Evolutionary conservation across 257 asterid species (phyloP), one percentile per base, ranked within the genome.

Genomic region (Ballota nigra): DNA sequence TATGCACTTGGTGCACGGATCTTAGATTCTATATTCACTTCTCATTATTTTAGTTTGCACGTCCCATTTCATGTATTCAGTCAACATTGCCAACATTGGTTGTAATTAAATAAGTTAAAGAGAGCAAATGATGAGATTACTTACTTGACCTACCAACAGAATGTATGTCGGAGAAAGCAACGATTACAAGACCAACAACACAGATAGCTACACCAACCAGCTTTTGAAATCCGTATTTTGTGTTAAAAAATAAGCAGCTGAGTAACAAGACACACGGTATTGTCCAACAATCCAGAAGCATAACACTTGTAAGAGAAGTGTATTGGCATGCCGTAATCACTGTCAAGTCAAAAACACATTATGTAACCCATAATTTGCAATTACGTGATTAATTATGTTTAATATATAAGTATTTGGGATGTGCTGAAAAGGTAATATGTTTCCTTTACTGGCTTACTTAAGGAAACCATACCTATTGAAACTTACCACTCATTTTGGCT

Each of bases 241-340:
- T 92, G 90, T 88, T 90, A 87, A 92, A 66, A 74, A 88, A 87
- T 41, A 87, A 80, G 97, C 98, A 85, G 22, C 97, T 94, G 69
- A 94, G 82, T 40, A 94, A 69, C 23, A 94, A 72, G 77, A 91
- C 99, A 51, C 97, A 91, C 3, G 99, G 99, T 79, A 91, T 94
- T 31, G 99, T 68, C 97, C 99, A 94, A 74, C 99, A 94, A 83
- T 94, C 97, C 71, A 94, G 88, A 68, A 94, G 87, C 99, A 91
- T 94, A 64, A 94, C 93, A 20, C 99, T 94, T 57, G 99, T 94
- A 69, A 94, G 69, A 57, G 99, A 91, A 9, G 99, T 94, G 80
- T 94, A 94, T 79, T 94, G 99, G 75, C 91, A 94, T 19, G 99
- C 87, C 88, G 91, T 94, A 47, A 94, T 97, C 81, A 94, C 97